Percentiles rank a stretch among this genome's conserved stretches.
These are phyloP conservation scores for Lycium ferocissimum DNA, from an alignment of 257 asterid genomes.

Conservation along the genomic window DNA sequence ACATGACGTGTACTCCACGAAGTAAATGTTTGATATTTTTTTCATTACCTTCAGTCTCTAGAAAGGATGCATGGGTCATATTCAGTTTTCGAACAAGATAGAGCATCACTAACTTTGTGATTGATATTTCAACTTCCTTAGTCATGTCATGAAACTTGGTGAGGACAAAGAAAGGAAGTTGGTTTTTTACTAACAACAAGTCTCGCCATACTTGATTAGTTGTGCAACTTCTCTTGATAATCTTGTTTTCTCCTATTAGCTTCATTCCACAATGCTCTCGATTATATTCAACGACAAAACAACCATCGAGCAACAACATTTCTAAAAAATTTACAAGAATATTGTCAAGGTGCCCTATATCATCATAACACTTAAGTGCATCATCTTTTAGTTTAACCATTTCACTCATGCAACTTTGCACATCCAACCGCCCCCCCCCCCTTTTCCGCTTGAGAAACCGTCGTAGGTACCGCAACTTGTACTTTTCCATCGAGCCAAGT, in stretches of 20 bases:
- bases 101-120: slow-evolving; percentile 1
- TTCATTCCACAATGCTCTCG: too few species aligned
- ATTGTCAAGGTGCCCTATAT: not conserved
- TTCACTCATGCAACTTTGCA: not conserved
- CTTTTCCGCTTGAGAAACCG: not conserved
- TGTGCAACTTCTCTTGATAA: too few species aligned
- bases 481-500: not conserved
- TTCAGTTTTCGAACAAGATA: slow-evolving; percentile 24
- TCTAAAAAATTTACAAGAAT: not conserved
- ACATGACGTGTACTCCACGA: slow-evolving; percentile 30
- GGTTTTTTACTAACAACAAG: too few species aligned
- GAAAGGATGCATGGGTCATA: not conserved
- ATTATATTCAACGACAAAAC: too few species aligned
- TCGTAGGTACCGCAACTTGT: slow-evolving; percentile 25
- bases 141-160: too few species aligned
- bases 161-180: too few species aligned
- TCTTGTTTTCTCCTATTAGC: too few species aligned
- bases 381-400: not conserved
- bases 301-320: too few species aligned
- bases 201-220: too few species aligned
- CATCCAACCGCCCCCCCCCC: not conserved
- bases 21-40: slow-evolving; percentile 33
- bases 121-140: not conserved
- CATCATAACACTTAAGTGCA: slow-evolving; percentile 30
- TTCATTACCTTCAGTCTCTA: not conserved